These are phyloP conservation scores for Acorus calamus DNA, from an alignment of 106 monocot genomes.

Conservation along the genomic window DNA sequence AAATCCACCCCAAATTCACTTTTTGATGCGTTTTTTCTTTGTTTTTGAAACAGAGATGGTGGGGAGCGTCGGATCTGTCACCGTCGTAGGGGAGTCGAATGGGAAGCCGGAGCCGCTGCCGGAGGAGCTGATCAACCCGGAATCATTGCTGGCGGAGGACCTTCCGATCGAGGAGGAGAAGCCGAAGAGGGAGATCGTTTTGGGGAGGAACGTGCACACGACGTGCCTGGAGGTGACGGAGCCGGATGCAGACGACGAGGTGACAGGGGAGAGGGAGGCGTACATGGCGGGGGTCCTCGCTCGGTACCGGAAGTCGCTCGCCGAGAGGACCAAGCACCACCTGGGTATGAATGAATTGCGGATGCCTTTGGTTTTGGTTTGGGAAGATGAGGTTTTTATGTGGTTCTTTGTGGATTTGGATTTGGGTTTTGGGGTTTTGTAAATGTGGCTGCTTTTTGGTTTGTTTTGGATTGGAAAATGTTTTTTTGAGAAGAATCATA, in stretches of 20 bases:
- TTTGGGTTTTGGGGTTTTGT: too few relatives aligned
- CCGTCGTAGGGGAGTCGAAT: background rate
- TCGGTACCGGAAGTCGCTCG: constrained; percentile 20
- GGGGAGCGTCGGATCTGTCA: background rate
- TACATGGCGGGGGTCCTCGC: constrained; percentile 25
- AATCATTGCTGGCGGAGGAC: background rate
- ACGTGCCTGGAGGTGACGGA: constrained; percentile 21
- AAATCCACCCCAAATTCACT: too few relatives aligned
- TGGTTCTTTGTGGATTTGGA: too few relatives aligned
- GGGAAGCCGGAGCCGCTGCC: constrained; percentile 15
- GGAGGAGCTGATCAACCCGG: constrained; percentile 13
- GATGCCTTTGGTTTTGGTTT: too few relatives aligned
- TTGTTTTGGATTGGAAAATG: too few relatives aligned
- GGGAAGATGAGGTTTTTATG: too few relatives aligned
- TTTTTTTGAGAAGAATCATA: too few relatives aligned
- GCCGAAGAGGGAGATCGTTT: constrained; percentile 14
- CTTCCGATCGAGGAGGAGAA: background rate
- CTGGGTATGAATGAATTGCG: constrained; percentile 4
- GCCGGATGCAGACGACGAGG: constrained; percentile 20
- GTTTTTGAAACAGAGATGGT: background rate
- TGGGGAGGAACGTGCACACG: constrained; percentile 23
- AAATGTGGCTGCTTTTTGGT: too few relatives aligned
- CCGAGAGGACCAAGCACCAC: constrained; percentile 27
- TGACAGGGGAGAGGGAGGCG: constrained; percentile 26
- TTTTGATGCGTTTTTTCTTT: too few relatives aligned